Base-by-base conservation (phyloP, 306 rosid genomes). In the Cicer chorassanicum region DNA sequence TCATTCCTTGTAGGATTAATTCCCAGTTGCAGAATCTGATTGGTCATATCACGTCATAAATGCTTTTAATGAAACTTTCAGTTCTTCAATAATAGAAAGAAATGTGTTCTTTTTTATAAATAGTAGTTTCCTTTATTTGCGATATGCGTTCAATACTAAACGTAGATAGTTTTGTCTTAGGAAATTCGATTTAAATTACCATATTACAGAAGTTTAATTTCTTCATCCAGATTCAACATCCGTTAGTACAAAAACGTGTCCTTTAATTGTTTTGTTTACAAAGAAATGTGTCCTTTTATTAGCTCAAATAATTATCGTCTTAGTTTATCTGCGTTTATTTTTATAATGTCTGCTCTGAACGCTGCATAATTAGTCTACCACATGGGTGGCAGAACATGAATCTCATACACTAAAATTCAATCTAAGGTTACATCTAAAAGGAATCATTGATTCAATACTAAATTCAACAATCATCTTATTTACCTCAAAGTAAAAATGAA, bases 381-480 rank as follows among this genome's bases (percentile, higher is more conserved):
- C 59, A 8, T 53, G 59, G 12, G 12, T 53, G 18, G 59, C 59
- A 53, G 59, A 16, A 7, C 13, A 54, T 54, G 6, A 54, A 54
- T 3, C 34, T 54, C 29, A 19, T 54, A 8, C 34, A 16, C 29
- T 53, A 53, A 16, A 53, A 7, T 53, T 7, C 2, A 51, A 53
- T 53, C 11, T 16, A 53, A 50, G 21, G 9, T 50, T 1, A 10
- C 41, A 59, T 29, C 41, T 59, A 59, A 34, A 43, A 6, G 43
- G 9, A 29, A 59, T 34, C 16, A 59, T 59, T 56, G 14, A 56
- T 4, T 56, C 36, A 55, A 78, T 43, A 39, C 18, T 62, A 73
- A 73, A 24, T 74, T 15, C 72, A 59, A 16, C 7, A 46, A 29
- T 59, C 70, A 68, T 40, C 42, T 39, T 59, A 46, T 46, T 46